Percentiles rank a stretch among this genome's conserved stretches.
Conservation (phyloP, 2,329 filamentous ascomycete genomes). For the Blastomyces parvus region DNA sequence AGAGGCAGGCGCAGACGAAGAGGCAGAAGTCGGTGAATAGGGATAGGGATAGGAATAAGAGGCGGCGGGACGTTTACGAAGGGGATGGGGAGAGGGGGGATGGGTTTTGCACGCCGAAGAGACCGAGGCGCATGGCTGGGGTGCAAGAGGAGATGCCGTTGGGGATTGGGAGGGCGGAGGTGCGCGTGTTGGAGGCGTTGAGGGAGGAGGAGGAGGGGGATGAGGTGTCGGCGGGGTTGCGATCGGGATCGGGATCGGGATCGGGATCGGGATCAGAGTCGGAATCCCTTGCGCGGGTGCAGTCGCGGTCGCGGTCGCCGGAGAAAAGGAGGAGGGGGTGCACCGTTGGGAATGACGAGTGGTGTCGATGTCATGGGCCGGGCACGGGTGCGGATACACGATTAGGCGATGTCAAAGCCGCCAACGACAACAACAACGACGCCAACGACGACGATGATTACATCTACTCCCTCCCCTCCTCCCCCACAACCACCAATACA, state of each 20-base stretch:
- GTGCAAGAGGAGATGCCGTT: slow-evolving; percentile 36
- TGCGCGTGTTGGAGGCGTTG: slow-evolving; percentile 30
- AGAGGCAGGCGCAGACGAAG: too few relatives aligned
- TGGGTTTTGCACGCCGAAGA: slow-evolving; percentile 38
- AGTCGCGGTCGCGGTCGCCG: background rate
- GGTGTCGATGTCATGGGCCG: background rate
- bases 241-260: too few relatives aligned
- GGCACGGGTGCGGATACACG: too few relatives aligned
- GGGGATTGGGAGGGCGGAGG: slow-evolving; percentile 36
- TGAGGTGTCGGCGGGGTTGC: background rate
- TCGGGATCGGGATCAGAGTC: too few relatives aligned
- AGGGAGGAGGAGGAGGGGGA: background rate
- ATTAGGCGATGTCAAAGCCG: too few relatives aligned
- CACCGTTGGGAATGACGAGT: background rate
- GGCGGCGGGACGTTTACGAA: slow-evolving; percentile 26
- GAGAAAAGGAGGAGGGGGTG: background rate
- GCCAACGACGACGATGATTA: too few relatives aligned
- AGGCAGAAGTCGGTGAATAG: slow-evolving; percentile 5
- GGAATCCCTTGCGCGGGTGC: background rate
- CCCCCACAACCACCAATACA: too few relatives aligned
- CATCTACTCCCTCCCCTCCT: too few relatives aligned
- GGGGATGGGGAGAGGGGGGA: slow-evolving; percentile 13
- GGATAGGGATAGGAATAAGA: slow-evolving; percentile 13
- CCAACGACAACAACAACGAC: too few relatives aligned
- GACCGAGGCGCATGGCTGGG: slow-evolving; percentile 33